A percentile compares a stretch with the other conserved stretches of the same genome.
Conservation (phyloP, 306 rosid genomes). For the Abrus precatorius region DNA sequence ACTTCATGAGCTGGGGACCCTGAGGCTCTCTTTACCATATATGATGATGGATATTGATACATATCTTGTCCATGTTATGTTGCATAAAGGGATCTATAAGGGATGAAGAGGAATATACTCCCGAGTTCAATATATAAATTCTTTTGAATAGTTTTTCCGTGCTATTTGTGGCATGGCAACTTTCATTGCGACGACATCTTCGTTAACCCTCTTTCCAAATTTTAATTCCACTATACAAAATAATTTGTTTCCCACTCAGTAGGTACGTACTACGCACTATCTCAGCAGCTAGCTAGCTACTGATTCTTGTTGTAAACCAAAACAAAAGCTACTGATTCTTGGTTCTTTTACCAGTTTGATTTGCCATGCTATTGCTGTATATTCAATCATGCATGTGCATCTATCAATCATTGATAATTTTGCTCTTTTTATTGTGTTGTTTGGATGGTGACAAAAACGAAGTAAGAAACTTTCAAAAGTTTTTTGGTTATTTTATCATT, state of each 20-base stretch:
- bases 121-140: neutral
- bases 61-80: neutral
- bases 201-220: neutral
- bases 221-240: neutral
- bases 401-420: conserved; percentile 18
- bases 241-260: conserved; percentile 25
- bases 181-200: neutral
- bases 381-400: conserved; percentile 10
- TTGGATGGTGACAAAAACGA: neutral
- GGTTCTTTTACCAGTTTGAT: neutral
- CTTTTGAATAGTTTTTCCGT: too few species aligned
- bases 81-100: neutral
- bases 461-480: neutral
- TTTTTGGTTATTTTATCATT: too few species aligned
- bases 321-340: neutral
- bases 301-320: neutral
- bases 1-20: neutral
- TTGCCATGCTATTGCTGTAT: neutral
- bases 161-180: conserved; percentile 22
- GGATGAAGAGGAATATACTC: neutral
- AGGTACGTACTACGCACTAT: conserved; percentile 8
- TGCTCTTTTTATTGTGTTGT: neutral
- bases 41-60: neutral
- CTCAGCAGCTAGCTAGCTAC: neutral
- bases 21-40: neutral